These are phyloP conservation scores for Juglanconis sp. DNA, from an alignment of 2,329 filamentous ascomycete species.

Conservation along the genomic window DNA sequence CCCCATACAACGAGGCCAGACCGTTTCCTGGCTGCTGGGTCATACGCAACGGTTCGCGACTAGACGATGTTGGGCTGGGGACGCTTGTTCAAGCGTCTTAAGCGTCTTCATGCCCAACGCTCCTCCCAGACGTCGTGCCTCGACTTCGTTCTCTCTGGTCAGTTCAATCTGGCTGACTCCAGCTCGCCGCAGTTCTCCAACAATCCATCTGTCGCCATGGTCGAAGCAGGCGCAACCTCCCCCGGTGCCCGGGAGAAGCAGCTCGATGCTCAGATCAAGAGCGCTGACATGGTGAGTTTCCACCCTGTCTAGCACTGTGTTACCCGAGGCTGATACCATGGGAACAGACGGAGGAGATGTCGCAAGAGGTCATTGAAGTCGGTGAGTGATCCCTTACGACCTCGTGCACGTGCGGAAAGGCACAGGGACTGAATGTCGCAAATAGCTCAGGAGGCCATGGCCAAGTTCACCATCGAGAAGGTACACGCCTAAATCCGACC, in stretches of 20 bases:
- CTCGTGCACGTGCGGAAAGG: not conserved
- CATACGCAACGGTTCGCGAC: not conserved
- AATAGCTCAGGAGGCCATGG: slow-evolving; percentile 60
- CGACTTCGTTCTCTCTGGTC: not conserved
- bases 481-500: slow-evolving; percentile 29
- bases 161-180: not conserved
- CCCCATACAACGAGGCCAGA: not conserved
- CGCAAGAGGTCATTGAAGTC: slow-evolving; percentile 90
- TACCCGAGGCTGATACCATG: slow-evolving; percentile 6
- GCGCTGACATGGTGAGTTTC: slow-evolving; percentile 85
- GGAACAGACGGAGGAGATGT: slow-evolving; percentile 89
- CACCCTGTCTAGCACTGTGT: not conserved
- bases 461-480: slow-evolving; percentile 62
- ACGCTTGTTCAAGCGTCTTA: not conserved
- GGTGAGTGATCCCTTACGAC: slow-evolving; percentile 58
- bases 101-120: not conserved
- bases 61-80: not conserved
- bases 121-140: not conserved
- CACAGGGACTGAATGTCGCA: not conserved
- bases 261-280: slow-evolving; percentile 93
- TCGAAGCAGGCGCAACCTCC: slow-evolving; percentile 28
- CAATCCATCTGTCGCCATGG: slow-evolving; percentile 7
- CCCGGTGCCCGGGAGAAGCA: slow-evolving; percentile 61
- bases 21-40: not conserved
- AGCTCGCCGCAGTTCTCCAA: not conserved